Conservation (phyloP, 306 rosid genomes). For the Cotoneaster glaucophyllus region DNA sequence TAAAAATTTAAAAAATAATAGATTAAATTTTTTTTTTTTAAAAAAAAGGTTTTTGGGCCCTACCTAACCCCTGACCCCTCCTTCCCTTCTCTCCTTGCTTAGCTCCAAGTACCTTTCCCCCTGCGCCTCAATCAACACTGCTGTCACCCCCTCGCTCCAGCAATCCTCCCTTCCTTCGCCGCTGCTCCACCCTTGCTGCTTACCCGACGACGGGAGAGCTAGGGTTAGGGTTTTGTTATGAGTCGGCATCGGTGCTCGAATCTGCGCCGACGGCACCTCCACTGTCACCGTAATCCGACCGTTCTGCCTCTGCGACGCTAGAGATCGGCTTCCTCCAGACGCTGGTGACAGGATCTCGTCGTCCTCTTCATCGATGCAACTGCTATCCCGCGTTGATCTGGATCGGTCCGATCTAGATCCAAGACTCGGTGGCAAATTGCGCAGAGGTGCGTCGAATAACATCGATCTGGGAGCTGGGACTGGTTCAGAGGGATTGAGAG, state of each 20-base stretch:
- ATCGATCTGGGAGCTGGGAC: too few species aligned
- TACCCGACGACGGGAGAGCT: constrained; percentile 49
- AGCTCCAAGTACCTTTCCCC: constrained; percentile 90
- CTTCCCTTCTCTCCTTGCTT: constrained; percentile 48
- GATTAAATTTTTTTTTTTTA: too few species aligned
- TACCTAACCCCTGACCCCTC: too few species aligned
- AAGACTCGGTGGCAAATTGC: too few species aligned
- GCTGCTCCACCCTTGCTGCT: constrained; percentile 39
- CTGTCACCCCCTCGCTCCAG: constrained; percentile 87
- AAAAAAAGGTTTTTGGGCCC: too few species aligned
- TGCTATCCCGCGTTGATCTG: constrained; percentile 26
- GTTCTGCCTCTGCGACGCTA: constrained; percentile 40
- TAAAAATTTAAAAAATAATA: too few species aligned
- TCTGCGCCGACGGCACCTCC: too few species aligned
- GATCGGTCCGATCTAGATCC: too few species aligned
- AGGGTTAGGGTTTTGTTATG: constrained; percentile 36
- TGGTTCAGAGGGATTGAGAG: too few species aligned
- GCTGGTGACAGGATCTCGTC: constrained; percentile 57
- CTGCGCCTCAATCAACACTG: constrained; percentile 85
- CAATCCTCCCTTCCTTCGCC: constrained; percentile 88
- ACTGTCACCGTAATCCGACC: constrained; percentile 59
- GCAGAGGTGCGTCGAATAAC: too few species aligned
- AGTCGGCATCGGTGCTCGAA: constrained; percentile 12
- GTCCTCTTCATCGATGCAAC: constrained; percentile 51
- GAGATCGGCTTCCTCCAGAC: neutral